Conservation (phyloP, 352 stramenopile genomes). For the Pythium diclinum region DNA sequence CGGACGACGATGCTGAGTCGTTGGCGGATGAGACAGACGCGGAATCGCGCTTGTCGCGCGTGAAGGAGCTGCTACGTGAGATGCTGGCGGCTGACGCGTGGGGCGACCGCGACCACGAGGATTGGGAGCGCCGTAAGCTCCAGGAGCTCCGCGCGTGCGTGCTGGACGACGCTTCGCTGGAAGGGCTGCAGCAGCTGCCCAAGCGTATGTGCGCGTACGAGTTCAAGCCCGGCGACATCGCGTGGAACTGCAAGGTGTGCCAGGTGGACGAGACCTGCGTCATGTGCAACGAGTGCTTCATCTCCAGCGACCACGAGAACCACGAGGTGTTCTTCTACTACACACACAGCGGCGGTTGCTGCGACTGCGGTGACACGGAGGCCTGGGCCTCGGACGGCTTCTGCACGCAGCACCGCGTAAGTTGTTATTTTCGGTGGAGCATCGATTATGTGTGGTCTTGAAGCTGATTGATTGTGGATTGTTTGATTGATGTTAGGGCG, state of each 20-base stretch:
- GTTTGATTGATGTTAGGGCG: constrained; percentile 28
- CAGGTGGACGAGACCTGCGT: constrained; percentile 94
- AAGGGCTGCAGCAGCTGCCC: constrained; percentile 45
- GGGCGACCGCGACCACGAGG: constrained; percentile 60
- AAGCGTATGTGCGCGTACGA: constrained; percentile 91
- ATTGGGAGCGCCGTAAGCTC: constrained; percentile 44
- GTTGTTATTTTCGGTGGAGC: not conserved
- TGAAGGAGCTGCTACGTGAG: constrained; percentile 49
- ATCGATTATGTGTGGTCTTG: not conserved
- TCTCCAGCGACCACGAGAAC: constrained; percentile 91
- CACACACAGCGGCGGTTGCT: constrained; percentile 95
- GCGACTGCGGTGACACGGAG: constrained; percentile 96
- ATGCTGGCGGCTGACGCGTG: constrained; percentile 45
- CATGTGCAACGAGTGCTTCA: constrained; percentile 98
- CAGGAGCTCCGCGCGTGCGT: constrained; percentile 53
- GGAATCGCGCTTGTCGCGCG: constrained; percentile 18
- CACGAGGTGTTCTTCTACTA: constrained; percentile 95
- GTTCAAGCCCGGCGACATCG: constrained; percentile 96
- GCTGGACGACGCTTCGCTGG: constrained; percentile 50
- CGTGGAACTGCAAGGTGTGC: constrained; percentile 94
- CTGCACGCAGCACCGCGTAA: constrained; percentile 89
- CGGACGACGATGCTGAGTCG: not conserved
- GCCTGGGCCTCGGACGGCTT: constrained; percentile 95
- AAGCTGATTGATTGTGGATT: not conserved
- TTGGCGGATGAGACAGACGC: not conserved